phyloP scores from a whole-genome alignment of 2,329 filamentous ascomycete genomes.

The Calonectria henricotiae region DNA sequence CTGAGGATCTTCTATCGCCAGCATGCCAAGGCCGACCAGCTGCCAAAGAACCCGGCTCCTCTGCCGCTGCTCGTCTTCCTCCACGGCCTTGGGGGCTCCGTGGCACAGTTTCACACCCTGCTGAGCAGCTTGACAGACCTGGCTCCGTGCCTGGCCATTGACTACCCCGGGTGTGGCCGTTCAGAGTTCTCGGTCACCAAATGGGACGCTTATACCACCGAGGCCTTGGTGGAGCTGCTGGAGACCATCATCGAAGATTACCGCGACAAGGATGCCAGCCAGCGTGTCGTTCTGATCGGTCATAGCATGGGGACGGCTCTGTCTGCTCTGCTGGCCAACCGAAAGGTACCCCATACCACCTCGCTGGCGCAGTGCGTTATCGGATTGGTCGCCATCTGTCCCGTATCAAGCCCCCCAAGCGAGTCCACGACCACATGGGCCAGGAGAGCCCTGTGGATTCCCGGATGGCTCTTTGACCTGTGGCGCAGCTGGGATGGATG shows the following conservation, averaged over 20 bases:
- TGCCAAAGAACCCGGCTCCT: slow-evolving; percentile 81
- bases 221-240: slow-evolving; percentile 83
- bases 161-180: slow-evolving; percentile 90
- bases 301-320: slow-evolving; percentile 94
- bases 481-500: slow-evolving; percentile 85
- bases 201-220: slow-evolving; percentile 86
- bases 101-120: slow-evolving; percentile 88
- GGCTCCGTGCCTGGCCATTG: slow-evolving; percentile 86
- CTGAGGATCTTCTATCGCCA: slow-evolving; percentile 88
- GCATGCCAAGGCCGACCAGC: slow-evolving; percentile 86
- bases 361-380: slow-evolving; percentile 76
- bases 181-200: slow-evolving; percentile 80
- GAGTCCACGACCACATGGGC: slow-evolving; percentile 64
- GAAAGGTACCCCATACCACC: slow-evolving; percentile 62
- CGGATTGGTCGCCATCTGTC: slow-evolving; percentile 87
- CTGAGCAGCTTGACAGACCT: slow-evolving; percentile 86
- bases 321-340: slow-evolving; percentile 77
- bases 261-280: slow-evolving; percentile 75
- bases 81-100: slow-evolving; percentile 93
- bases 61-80: slow-evolving; percentile 92
- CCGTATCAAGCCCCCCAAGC: slow-evolving; percentile 76
- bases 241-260: slow-evolving; percentile 82
- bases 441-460: slow-evolving; percentile 77
- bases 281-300: slow-evolving; percentile 85
- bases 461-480: slow-evolving; percentile 81